phyloP scores from a whole-genome alignment of 148 eudicot species.

The Spergularia bocconei region DNA sequence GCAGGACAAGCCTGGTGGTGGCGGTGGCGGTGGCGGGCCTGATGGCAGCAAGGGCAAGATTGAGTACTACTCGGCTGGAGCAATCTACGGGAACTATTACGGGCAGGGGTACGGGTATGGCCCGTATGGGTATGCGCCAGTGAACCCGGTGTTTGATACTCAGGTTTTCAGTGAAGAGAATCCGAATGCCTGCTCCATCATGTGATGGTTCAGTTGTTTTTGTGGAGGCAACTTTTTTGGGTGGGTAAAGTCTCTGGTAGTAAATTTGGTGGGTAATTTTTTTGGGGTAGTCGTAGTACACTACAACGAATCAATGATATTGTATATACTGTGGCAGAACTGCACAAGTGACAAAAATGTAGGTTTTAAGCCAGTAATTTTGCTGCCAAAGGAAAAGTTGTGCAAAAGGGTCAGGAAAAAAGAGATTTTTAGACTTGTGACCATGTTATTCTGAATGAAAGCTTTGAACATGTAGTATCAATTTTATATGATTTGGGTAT shows the following conservation, averaged over 20 bases:
- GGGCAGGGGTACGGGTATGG: background rate
- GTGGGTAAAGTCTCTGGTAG: background rate
- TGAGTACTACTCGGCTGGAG: background rate
- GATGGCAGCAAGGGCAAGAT: conserved; percentile 7
- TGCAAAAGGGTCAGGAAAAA: too few relatives aligned
- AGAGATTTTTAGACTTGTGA: too few relatives aligned
- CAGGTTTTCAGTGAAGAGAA: conserved; percentile 59
- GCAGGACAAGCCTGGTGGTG: conserved; percentile 1
- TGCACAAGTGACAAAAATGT: too few relatives aligned
- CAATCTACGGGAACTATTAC: background rate
- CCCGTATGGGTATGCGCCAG: background rate
- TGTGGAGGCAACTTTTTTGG: background rate
- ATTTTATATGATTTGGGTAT: too few relatives aligned
- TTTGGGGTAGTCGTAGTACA: too few relatives aligned
- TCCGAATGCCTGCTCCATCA: conserved; percentile 56
- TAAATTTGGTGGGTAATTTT: background rate
- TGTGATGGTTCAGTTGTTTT: conserved; percentile 35
- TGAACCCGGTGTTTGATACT: background rate
- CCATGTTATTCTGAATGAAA: too few relatives aligned
- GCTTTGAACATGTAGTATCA: too few relatives aligned
- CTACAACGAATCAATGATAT: too few relatives aligned
- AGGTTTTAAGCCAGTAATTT: too few relatives aligned
- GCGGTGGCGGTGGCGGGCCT: conserved; percentile 9
- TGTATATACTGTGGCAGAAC: too few relatives aligned
- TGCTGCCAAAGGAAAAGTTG: too few relatives aligned